Evolutionary conservation across 441 rosid species (phyloP), one percentile per base, ranked within the genome.

Genomic region (Cnidoscolus chayamansa): DNA sequence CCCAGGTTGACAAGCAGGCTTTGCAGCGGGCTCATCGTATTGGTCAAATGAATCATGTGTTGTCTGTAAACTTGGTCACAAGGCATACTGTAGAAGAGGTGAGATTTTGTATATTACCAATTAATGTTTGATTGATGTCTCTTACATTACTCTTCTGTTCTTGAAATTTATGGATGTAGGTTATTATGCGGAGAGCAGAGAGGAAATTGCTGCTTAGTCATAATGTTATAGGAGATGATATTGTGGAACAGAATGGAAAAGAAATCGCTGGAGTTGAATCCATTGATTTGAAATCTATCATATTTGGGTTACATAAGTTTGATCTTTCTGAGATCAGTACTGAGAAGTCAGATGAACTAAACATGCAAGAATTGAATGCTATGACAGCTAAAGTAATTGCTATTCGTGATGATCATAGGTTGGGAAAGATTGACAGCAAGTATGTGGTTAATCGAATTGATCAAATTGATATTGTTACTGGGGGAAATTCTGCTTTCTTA

Each of bases 1-100:
- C 96, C 60, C 98, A 94, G 77, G 95, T 91, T 74, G 98, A 90
- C 80, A 89, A 87, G 81, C 92, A 87, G 80, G 96, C 93, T 78
- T 78, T 89, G 81, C 97, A 93, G 81, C 86, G 94, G 67, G 96
- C 96, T 70, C 98, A 91, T 74, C 82, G 98, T 70, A 94, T 94
- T 80, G 98, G 98, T 74, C 97, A 94, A 80, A 78, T 84, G 77
- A 91, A 84, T 79, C 94, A 87, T 71, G 98, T 93, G 76, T 66
- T 93, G 63, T 87, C 93, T 60, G 89, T 94, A 79, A 94, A 87
- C 82, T 80, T 94, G 72, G 96, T 94, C 60, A 85, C 94, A 12
- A 84, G 82, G 73, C 78, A 53, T 45, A 79, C 91, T 35, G 86
- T 94, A 35, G 98, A 94, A 76, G 93, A 94, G 93, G 97, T 93